Evolutionary conservation across 768 basidiomycete genomes (phyloP).

Genomic region (Pholiota conissans): DNA sequence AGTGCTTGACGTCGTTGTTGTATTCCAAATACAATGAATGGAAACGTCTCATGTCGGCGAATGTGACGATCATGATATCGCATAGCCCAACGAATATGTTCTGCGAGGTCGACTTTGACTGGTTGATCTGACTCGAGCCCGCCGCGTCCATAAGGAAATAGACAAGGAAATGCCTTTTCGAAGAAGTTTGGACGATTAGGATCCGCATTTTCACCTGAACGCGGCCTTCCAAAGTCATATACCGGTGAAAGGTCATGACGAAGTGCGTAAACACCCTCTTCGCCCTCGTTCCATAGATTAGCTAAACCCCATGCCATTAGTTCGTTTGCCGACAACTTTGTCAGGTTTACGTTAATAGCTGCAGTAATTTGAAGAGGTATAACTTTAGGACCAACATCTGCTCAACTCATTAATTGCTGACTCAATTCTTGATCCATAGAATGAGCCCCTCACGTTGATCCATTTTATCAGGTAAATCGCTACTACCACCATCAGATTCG

Average conservation of each 20-base stretch:
- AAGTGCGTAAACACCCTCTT: slow-evolving; percentile 25
- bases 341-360: slow-evolving; percentile 20
- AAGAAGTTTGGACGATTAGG: slow-evolving; percentile 14
- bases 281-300: slow-evolving; percentile 13
- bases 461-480: no score
- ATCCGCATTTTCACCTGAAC: not conserved
- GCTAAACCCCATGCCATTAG: slow-evolving; percentile 24
- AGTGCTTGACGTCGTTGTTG: slow-evolving; percentile 27
- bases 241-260: slow-evolving; percentile 18
- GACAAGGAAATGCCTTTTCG: slow-evolving; percentile 21
- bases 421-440: no score
- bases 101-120: slow-evolving; percentile 4
- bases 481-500: no score
- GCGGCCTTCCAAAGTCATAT: slow-evolving; percentile 8
- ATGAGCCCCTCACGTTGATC: no score
- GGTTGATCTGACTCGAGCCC: slow-evolving; percentile 23
- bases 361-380: slow-evolving; percentile 5
- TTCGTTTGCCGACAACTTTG: slow-evolving; percentile 17
- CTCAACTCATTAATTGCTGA: no score
- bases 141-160: slow-evolving; percentile 33
- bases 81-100: slow-evolving; percentile 28
- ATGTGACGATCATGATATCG: slow-evolving; percentile 30
- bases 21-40: slow-evolving; percentile 31
- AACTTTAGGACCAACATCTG: no score
- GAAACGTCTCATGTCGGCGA: slow-evolving; percentile 29